phyloP scores from a whole-genome alignment of 805 yeast genomes.

The Sugiyamaella chiloensis region DNA sequence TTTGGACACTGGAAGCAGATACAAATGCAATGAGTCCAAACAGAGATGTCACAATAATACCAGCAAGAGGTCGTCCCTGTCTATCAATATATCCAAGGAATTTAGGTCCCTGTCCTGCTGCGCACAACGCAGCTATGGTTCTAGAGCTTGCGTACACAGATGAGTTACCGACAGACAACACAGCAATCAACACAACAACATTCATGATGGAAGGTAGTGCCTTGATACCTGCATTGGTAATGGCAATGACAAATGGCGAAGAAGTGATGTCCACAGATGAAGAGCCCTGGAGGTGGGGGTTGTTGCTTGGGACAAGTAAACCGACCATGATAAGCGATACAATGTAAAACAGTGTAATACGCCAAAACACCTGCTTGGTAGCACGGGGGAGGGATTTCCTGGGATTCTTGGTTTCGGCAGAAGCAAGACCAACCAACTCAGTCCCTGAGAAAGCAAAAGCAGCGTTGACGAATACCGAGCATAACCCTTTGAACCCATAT shows the following conservation, averaged over 20 bases:
- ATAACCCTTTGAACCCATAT: slow-evolving; percentile 64
- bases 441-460: slow-evolving; percentile 73
- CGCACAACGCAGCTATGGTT: slow-evolving; percentile 62
- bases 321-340: slow-evolving; percentile 52
- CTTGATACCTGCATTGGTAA: slow-evolving; percentile 56
- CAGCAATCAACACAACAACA: slow-evolving; percentile 61
- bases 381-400: slow-evolving; percentile 64
- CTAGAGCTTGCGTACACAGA: slow-evolving; percentile 64
- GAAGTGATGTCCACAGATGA: slow-evolving; percentile 54
- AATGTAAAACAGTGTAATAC: slow-evolving; percentile 66
- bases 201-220: slow-evolving; percentile 69
- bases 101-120: slow-evolving; percentile 56
- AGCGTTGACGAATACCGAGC: slow-evolving; percentile 65
- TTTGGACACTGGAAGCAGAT: slow-evolving; percentile 54
- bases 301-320: slow-evolving; percentile 63
- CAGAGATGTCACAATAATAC: slow-evolving; percentile 43
- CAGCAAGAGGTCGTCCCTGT: slow-evolving; percentile 69
- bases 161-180: slow-evolving; percentile 65
- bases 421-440: slow-evolving; percentile 65
- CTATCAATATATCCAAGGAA: slow-evolving; percentile 63
- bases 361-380: slow-evolving; percentile 74
- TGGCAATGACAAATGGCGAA: slow-evolving; percentile 71
- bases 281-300: slow-evolving; percentile 43
- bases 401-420: slow-evolving; percentile 69
- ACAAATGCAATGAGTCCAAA: slow-evolving; percentile 56